A percentile compares a stretch with the other conserved stretches of the same genome.
Evolutionary conservation across 1,284 basidiomycete genomes (phyloP).

Genomic region (Ustilago crameri): DNA sequence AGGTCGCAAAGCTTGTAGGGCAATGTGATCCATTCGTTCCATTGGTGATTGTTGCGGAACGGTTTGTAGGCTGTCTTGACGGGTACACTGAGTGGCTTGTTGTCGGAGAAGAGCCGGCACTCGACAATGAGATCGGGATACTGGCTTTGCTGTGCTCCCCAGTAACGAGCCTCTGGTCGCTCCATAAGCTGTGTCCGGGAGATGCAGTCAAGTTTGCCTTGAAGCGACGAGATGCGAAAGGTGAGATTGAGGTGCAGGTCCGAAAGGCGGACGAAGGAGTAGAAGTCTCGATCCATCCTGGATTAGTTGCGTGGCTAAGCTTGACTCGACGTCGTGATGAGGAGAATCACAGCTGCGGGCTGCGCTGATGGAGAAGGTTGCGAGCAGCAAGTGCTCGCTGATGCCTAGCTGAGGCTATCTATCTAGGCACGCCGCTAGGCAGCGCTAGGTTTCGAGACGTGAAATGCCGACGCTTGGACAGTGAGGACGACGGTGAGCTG

Average conservation of each 20-base stretch:
- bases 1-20: slow-evolving; percentile 92
- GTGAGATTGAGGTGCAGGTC: slow-evolving; percentile 54
- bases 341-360: neutral
- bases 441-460: too few species aligned
- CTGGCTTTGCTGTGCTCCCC: slow-evolving; percentile 66
- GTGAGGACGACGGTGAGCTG: neutral
- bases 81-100: slow-evolving; percentile 88
- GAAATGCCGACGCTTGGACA: too few species aligned
- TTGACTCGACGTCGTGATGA: too few species aligned
- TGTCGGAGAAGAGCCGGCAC: slow-evolving; percentile 88
- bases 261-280: slow-evolving; percentile 61
- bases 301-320: too few species aligned
- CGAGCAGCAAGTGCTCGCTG: too few species aligned
- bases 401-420: too few species aligned
- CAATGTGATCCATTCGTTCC: slow-evolving; percentile 93
- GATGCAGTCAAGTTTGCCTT: slow-evolving; percentile 49
- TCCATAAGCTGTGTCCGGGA: slow-evolving; percentile 44
- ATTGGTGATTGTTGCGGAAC: slow-evolving; percentile 73
- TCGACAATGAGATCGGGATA: slow-evolving; percentile 91
- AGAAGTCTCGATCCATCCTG: slow-evolving; percentile 61
- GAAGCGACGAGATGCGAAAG: slow-evolving; percentile 55
- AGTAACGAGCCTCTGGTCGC: slow-evolving; percentile 38
- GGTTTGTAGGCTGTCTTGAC: slow-evolving; percentile 91
- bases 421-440: too few species aligned
- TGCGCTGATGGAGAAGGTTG: too few species aligned